Base-by-base conservation (phyloP, 768 basidiomycete species). In the Tricholoma flavovirens region DNA sequence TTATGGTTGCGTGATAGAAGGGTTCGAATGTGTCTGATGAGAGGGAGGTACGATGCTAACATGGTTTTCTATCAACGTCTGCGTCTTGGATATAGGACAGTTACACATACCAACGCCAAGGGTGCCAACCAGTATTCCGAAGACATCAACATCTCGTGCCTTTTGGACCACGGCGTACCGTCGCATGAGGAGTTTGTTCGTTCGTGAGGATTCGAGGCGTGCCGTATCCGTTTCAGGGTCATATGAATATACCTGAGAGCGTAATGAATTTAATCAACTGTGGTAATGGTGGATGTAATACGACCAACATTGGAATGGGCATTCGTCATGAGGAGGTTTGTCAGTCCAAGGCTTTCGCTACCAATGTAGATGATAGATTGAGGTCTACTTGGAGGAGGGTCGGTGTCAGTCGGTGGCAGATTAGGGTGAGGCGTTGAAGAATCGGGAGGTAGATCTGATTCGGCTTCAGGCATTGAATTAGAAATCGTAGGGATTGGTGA, bases 51-150 rank as follows among this genome's bases (percentile, higher is more conserved):
- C 0, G 87, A 87, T 0, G 88, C 89, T 93, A 60, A 26, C 42
- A 15, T 14, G n/a, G 49, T n/a, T 29, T 21, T 19, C 21, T 36
- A 10, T 7, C 50, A 49, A 36, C 4, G 53, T 11, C 29, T 19
- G 17, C 19, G 17, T 19, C 19, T 42, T 17, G 15, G 10, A 9
- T 19, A 19, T 19, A 49, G 32, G 46, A 40, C 30, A 40, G n/a
- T 24, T 14, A 30, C 57, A 68, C 83, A 57, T 51, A 91, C 90
- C 83, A 29, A 97, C 88, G 43, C 95, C 94, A 12, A 98, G 80
- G 1, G 95, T 97, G 10, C 94, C 95, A 1, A 98, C 89, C 3
- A 98, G 83, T 45, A 98, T 93, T 0, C 95, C 97, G 60, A 97
- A 91, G 0, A 98, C 90, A 62, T 98, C 94, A 0, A 94, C 88